A percentile compares a stretch with the other conserved stretches of the same genome.
phyloP scores from a whole-genome alignment of 1,284 basidiomycete species.

The Cryptococcus sp. region DNA sequence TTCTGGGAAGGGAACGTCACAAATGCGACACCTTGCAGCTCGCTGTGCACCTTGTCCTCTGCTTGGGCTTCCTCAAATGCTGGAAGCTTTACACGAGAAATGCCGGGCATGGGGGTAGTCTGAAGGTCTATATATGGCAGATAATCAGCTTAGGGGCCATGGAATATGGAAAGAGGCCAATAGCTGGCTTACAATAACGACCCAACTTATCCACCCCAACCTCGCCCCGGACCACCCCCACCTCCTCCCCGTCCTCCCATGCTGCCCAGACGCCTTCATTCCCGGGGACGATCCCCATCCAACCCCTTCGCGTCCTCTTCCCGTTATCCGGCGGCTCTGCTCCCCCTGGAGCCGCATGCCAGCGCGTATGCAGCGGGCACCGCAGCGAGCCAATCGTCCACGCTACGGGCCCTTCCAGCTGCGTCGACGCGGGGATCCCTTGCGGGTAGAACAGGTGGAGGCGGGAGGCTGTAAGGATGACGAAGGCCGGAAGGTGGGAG shows the following conservation, averaged over 20 bases:
- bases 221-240: conserved; percentile 29
- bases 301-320: conserved; percentile 25
- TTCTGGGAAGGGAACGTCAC: background rate
- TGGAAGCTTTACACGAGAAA: conserved; percentile 17
- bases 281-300: conserved; percentile 33
- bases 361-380: conserved; percentile 22
- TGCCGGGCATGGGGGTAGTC: conserved; percentile 30
- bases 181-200: conserved; percentile 24
- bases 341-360: conserved; percentile 10
- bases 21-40: conserved; percentile 22
- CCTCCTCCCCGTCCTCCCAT: conserved; percentile 26
- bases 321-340: conserved; percentile 5
- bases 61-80: background rate
- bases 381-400: conserved; percentile 31
- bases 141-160: background rate
- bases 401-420: background rate
- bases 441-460: conserved; percentile 31
- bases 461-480: conserved; percentile 26
- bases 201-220: conserved; percentile 29
- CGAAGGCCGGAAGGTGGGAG: conserved; percentile 26
- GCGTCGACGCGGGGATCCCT: background rate
- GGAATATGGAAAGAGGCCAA: background rate
- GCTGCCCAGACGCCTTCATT: conserved; percentile 39
- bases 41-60: background rate
- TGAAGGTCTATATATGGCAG: conserved; percentile 19